These are phyloP conservation scores for Cornus controversa DNA, from an alignment of 148 eudicot species.

Conservation along the genomic window DNA sequence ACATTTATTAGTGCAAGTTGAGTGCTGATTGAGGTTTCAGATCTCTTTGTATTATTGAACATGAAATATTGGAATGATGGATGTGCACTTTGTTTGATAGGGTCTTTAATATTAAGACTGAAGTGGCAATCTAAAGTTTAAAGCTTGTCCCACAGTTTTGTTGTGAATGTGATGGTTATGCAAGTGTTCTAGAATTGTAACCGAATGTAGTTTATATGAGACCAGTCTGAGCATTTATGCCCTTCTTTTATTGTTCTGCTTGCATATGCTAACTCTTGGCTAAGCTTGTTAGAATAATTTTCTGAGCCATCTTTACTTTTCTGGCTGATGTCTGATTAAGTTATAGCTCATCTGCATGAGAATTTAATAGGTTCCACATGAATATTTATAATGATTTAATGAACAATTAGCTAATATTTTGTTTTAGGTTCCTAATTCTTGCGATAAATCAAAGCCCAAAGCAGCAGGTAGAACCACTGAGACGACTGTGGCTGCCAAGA, in stretches of 20 bases:
- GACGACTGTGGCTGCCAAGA: slow-evolving; percentile 39
- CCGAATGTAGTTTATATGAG: no score
- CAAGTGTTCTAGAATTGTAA: neutral
- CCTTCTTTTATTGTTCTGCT: neutral
- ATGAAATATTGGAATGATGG: neutral
- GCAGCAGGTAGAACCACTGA: slow-evolving; percentile 47
- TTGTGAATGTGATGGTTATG: neutral
- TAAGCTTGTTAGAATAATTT: neutral
- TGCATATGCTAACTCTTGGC: neutral
- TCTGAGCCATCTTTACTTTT: neutral
- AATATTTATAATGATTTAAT: neutral
- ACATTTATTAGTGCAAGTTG: neutral
- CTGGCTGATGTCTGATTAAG: neutral
- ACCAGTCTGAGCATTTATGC: neutral
- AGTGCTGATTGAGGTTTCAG: neutral
- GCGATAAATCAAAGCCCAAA: slow-evolving; percentile 72
- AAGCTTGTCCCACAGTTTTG: neutral
- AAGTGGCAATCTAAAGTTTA: no score
- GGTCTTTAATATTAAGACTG: neutral
- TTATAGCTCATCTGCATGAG: neutral
- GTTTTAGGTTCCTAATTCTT: slow-evolving; percentile 44
- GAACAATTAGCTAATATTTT: neutral
- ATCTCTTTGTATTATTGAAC: neutral
- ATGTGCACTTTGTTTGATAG: neutral
- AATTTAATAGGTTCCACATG: neutral